Conservation (phyloP, 208 protist species). For the Naegleria gruberi region DNA sequence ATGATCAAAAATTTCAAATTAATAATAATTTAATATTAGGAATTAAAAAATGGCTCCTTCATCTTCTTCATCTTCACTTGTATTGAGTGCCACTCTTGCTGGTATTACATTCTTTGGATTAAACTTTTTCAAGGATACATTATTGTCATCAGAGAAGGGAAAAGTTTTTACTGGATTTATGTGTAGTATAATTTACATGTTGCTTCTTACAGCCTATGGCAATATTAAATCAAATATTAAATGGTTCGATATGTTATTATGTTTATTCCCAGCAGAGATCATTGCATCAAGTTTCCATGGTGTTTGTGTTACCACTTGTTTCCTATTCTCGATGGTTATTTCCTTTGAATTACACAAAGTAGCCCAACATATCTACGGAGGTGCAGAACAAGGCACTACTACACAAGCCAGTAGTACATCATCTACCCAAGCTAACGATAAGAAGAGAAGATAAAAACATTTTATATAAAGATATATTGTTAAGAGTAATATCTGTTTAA, state of each 20-base stretch:
- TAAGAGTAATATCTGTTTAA: no score
- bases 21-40: no score
- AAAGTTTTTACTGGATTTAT: slow-evolving; percentile 4
- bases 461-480: background rate
- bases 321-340: background rate
- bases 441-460: background rate
- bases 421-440: background rate
- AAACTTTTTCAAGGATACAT: background rate
- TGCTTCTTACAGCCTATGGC: background rate
- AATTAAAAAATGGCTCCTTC: background rate
- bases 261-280: background rate
- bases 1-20: no score
- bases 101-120: background rate
- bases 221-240: background rate
- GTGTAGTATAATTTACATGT: slow-evolving; percentile 3
- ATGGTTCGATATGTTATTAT: background rate
- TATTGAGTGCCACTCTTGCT: background rate
- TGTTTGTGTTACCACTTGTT: slow-evolving; percentile 4
- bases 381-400: background rate
- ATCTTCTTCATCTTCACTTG: background rate
- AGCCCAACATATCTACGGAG: background rate
- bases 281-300: background rate
- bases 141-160: background rate
- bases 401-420: no score
- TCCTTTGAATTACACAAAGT: background rate